phyloP scores from a whole-genome alignment of 2,329 filamentous ascomycete genomes.

The Microcyclosporella mali region DNA sequence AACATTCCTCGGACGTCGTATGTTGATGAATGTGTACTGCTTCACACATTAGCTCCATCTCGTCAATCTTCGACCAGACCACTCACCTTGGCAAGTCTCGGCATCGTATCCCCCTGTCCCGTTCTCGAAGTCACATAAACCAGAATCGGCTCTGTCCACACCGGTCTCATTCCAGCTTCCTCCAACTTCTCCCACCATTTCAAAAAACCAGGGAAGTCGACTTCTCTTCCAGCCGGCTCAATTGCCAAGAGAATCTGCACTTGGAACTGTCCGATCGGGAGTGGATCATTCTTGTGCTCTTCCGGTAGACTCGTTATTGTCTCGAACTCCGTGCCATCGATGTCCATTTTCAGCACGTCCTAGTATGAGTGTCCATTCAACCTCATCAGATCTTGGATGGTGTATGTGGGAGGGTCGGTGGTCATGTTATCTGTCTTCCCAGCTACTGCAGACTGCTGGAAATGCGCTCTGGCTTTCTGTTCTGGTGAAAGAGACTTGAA shows the following conservation, averaged over 20 bases:
- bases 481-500: slow-evolving; percentile 13
- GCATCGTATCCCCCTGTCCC: too few relatives aligned
- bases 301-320: slow-evolving; percentile 3
- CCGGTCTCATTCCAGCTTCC: neutral
- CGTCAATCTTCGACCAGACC: neutral
- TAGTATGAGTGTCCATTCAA: slow-evolving; percentile 32
- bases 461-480: neutral
- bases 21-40: neutral
- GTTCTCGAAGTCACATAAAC: neutral
- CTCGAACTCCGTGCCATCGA: slow-evolving; percentile 34
- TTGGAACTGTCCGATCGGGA: slow-evolving; percentile 1
- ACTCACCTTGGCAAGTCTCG: neutral
- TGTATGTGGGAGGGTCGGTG: slow-evolving; percentile 2
- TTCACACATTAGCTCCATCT: neutral
- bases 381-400: slow-evolving; percentile 30
- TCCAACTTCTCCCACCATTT: slow-evolving; percentile 2
- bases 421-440: neutral
- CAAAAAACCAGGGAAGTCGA: neutral
- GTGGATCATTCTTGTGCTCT: neutral
- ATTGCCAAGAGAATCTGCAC: neutral
- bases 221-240: neutral
- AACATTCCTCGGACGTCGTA: neutral
- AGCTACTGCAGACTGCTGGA: neutral
- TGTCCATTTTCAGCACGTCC: slow-evolving; percentile 39
- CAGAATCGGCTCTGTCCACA: neutral